phyloP scores from a whole-genome alignment of 1,284 basidiomycete genomes.

The Tylopilus sp. region DNA sequence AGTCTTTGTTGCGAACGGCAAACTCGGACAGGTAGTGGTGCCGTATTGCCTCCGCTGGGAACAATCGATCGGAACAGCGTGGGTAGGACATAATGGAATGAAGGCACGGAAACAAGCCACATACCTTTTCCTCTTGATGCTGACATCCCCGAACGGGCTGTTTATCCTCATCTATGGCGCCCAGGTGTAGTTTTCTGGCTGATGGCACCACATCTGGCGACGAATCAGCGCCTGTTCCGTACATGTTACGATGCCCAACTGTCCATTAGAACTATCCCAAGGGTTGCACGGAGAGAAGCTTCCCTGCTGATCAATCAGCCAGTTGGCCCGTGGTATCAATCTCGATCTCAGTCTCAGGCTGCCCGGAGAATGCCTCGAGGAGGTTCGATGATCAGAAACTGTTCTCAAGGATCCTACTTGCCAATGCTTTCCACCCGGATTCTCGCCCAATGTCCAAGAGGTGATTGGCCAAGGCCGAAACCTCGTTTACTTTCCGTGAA shows the following conservation, averaged over 20 bases:
- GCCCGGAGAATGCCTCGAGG: slow-evolving; percentile 11
- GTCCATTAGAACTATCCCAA: slow-evolving; percentile 1
- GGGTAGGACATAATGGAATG: slow-evolving; percentile 10
- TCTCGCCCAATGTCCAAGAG: background rate
- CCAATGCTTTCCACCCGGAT: background rate
- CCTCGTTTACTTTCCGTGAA: slow-evolving; percentile 3
- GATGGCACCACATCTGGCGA: background rate
- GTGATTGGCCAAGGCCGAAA: background rate
- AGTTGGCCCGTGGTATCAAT: slow-evolving; percentile 15
- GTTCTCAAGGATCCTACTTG: no score
- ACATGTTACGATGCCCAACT: background rate
- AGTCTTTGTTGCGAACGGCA: slow-evolving; percentile 11
- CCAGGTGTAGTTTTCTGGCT: background rate
- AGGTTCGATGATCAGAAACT: slow-evolving; percentile 17
- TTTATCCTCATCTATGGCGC: slow-evolving; percentile 1
- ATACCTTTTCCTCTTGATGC: background rate
- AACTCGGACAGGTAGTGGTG: slow-evolving; percentile 2
- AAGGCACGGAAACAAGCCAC: slow-evolving; percentile 1
- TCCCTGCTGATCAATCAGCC: slow-evolving; percentile 21
- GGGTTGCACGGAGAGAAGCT: slow-evolving; percentile 11
- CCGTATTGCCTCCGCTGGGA: slow-evolving; percentile 11
- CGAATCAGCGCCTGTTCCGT: slow-evolving; percentile 5
- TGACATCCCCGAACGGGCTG: background rate
- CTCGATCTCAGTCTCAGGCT: slow-evolving; percentile 10
- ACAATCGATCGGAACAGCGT: slow-evolving; percentile 13